A percentile compares a stretch with the other conserved stretches of the same genome.
These are phyloP conservation scores for Fusarium bulbicola DNA, from an alignment of 2,329 filamentous ascomycete genomes.

Conservation along the genomic window DNA sequence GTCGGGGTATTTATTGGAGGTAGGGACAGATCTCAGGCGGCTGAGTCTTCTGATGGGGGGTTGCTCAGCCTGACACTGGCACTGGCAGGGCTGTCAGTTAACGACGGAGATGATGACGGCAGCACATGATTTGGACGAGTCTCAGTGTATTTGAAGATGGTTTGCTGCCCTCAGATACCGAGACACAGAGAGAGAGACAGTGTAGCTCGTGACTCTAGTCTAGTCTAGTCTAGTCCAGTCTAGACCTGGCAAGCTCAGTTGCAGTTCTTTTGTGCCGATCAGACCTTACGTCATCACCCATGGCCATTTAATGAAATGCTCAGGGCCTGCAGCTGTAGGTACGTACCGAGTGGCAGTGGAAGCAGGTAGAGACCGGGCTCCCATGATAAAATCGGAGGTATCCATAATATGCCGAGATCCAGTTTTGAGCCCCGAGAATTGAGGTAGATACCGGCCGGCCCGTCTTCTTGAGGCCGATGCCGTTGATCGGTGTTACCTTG, in stretches of 20 bases:
- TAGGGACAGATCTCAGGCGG: conserved; percentile 36
- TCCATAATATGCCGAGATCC: background rate
- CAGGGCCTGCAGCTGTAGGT: background rate
- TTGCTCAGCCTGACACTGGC: conserved; percentile 32
- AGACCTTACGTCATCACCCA: conserved; percentile 42
- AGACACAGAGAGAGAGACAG: conserved; percentile 10
- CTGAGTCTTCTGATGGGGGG: conserved; percentile 45
- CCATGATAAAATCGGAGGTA: background rate
- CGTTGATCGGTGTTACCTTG: conserved; percentile 1
- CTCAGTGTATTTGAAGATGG: conserved; percentile 15
- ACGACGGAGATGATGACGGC: conserved; percentile 31
- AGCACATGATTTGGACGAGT: conserved; percentile 39
- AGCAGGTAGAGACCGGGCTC: background rate
- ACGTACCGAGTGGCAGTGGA: background rate
- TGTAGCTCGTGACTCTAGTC: conserved; percentile 35
- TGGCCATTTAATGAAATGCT: background rate
- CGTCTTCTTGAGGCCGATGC: background rate
- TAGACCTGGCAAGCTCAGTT: conserved; percentile 3
- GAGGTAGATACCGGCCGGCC: background rate
- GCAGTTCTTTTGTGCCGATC: conserved; percentile 3
- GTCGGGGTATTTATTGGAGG: background rate
- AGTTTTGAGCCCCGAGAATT: background rate
- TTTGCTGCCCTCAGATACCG: conserved; percentile 19
- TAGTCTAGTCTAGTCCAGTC: background rate
- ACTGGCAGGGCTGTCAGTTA: conserved; percentile 30